phyloP scores from a whole-genome alignment of 1,139 yeast genomes.

The Lodderomyces parapsilosis region DNA sequence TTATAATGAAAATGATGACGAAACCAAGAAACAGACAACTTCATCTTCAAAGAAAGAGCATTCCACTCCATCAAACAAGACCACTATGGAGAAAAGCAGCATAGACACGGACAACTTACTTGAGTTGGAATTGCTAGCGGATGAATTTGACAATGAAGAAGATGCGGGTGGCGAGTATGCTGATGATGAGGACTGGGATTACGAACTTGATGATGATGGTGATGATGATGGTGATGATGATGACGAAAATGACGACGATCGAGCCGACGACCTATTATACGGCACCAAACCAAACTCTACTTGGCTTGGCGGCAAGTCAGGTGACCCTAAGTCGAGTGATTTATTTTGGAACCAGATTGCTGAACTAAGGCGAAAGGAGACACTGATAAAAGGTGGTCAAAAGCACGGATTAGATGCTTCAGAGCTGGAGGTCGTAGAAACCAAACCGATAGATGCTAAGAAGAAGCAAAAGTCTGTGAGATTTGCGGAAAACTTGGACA shows the following conservation, averaged over 20 bases:
- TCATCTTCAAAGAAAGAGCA: too few relatives aligned
- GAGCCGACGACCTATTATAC: constrained; percentile 15
- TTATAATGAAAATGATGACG: constrained; percentile 9
- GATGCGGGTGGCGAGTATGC: constrained; percentile 26
- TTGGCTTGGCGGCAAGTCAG: constrained; percentile 7
- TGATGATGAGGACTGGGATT: constrained; percentile 42
- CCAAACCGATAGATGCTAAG: neutral
- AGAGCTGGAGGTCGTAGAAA: constrained; percentile 3
- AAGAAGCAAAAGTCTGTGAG: constrained; percentile 46
- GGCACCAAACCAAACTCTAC: constrained; percentile 10
- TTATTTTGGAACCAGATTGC: constrained; percentile 33
- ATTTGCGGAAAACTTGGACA: constrained; percentile 50
- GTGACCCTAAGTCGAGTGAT: constrained; percentile 10
- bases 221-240: constrained; percentile 27
- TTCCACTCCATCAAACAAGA: constrained; percentile 6
- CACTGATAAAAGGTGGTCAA: neutral
- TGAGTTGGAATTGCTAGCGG: constrained; percentile 50
- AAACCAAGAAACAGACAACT: too few relatives aligned
- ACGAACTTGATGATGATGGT: constrained; percentile 27
- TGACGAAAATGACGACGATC: constrained; percentile 25
- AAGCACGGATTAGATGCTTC: constrained; percentile 4
- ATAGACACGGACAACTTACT: constrained; percentile 29
- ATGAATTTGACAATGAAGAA: constrained; percentile 43
- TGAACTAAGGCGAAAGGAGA: constrained; percentile 19
- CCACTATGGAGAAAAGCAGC: neutral